phyloP scores from a whole-genome alignment of 306 rosid genomes.

The Lithocarpus polystachyus region DNA sequence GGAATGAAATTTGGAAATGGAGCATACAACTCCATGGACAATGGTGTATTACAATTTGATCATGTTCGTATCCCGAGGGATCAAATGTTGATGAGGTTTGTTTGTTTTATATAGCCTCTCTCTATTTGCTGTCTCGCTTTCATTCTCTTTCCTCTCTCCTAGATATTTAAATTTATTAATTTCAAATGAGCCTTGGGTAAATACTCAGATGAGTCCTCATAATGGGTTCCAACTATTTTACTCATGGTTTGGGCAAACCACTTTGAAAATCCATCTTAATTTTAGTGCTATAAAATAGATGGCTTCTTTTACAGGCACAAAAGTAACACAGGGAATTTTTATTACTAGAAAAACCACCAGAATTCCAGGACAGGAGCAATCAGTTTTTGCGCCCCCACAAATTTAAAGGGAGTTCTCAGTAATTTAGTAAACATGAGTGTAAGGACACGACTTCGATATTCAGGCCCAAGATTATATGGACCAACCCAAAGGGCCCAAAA shows the following conservation, averaged over 20 bases:
- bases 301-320: conserved; percentile 3
- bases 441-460: no score
- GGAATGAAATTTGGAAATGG: conserved; percentile 93
- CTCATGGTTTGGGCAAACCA: background rate
- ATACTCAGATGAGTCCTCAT: background rate
- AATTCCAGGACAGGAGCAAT: background rate
- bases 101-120: background rate
- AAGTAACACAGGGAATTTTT: background rate
- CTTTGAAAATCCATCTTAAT: background rate
- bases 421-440: background rate
- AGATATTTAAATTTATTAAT: background rate
- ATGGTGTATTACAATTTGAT: conserved; percentile 78
- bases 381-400: background rate
- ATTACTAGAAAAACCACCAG: background rate
- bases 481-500: no score
- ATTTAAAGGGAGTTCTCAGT: background rate
- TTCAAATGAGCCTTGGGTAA: background rate
- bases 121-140: background rate
- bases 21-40: conserved; percentile 94
- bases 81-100: conserved; percentile 94
- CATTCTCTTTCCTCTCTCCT: background rate
- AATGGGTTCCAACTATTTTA: background rate
- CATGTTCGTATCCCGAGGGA: conserved; percentile 85
- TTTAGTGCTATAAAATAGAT: background rate
- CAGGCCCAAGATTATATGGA: no score